phyloP scores from a whole-genome alignment of 441 rosid genomes.

The Geranium incanum region DNA sequence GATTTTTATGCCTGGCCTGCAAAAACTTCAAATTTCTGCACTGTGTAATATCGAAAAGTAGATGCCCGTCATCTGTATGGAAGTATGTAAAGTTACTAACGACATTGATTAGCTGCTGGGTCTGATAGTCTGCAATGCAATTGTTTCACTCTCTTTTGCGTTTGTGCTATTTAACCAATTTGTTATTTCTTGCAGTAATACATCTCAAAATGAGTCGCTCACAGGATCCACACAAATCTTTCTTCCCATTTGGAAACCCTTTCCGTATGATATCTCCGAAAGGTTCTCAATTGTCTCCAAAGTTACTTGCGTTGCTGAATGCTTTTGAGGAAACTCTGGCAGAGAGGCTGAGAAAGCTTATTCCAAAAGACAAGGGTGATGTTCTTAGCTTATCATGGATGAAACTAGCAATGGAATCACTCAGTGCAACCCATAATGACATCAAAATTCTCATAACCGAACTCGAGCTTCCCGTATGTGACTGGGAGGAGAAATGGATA shows the following conservation, averaged over 20 bases:
- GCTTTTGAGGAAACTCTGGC: slow-evolving; percentile 59
- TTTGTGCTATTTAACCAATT: background rate
- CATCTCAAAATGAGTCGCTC: slow-evolving; percentile 54
- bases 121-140: background rate
- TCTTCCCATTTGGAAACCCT: slow-evolving; percentile 77
- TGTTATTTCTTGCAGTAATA: slow-evolving; percentile 32
- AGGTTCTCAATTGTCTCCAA: slow-evolving; percentile 47
- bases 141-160: background rate
- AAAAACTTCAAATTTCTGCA: too few species aligned
- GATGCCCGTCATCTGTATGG: background rate
- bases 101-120: background rate
- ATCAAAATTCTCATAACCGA: slow-evolving; percentile 61
- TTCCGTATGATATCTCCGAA: slow-evolving; percentile 65
- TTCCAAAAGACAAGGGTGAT: slow-evolving; percentile 46
- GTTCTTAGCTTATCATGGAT: slow-evolving; percentile 75
- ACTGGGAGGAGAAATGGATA: slow-evolving; percentile 92
- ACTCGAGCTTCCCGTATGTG: slow-evolving; percentile 73
- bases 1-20: too few species aligned
- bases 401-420: slow-evolving; percentile 65
- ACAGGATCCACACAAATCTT: slow-evolving; percentile 62
- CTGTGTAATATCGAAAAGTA: too few species aligned
- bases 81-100: background rate
- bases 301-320: slow-evolving; percentile 42
- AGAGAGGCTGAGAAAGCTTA: slow-evolving; percentile 47
- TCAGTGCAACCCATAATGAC: slow-evolving; percentile 54